phyloP scores from a whole-genome alignment of 2,329 filamentous ascomycete species.

The Colletotrichum cuscutae region DNA sequence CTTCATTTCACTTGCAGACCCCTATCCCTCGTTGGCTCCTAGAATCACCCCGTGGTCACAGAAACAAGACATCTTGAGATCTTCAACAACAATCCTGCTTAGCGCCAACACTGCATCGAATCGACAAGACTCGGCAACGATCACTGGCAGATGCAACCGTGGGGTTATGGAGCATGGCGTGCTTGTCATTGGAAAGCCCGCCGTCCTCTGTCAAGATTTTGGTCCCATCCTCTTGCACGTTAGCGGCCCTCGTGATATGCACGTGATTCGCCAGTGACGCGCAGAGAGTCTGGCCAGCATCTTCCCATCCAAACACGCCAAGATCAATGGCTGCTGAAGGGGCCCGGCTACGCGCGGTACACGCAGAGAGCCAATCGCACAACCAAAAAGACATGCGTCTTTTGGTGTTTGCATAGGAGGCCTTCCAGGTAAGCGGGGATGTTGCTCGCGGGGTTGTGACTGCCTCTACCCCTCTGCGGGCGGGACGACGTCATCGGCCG shows the following conservation, averaged over 20 bases:
- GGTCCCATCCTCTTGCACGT: not conserved
- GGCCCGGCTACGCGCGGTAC: constrained; percentile 7
- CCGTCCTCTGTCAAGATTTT: constrained; percentile 22
- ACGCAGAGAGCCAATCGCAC: constrained; percentile 16
- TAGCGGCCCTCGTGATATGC: constrained; percentile 24
- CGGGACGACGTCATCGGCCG: constrained; percentile 33
- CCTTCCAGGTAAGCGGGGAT: constrained; percentile 28
- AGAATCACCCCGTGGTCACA: not conserved
- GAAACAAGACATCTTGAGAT: not conserved
- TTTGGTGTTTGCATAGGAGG: constrained; percentile 13
- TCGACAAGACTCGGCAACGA: not conserved
- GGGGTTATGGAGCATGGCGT: constrained; percentile 9
- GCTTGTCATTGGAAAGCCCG: constrained; percentile 5
- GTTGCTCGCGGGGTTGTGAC: constrained; percentile 9
- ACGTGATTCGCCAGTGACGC: constrained; percentile 27
- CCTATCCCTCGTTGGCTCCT: no score
- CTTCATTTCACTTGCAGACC: not conserved
- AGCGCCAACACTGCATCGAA: constrained; percentile 1
- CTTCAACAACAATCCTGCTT: not conserved
- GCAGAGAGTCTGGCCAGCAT: constrained; percentile 19
- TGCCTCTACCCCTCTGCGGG: constrained; percentile 4
- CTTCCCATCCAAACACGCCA: not conserved
- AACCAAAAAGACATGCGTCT: not conserved
- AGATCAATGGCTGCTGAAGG: constrained; percentile 4
- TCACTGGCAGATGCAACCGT: constrained; percentile 12